These are phyloP conservation scores for Narthecium ossifragum DNA, from an alignment of 106 monocot species.

Conservation along the genomic window DNA sequence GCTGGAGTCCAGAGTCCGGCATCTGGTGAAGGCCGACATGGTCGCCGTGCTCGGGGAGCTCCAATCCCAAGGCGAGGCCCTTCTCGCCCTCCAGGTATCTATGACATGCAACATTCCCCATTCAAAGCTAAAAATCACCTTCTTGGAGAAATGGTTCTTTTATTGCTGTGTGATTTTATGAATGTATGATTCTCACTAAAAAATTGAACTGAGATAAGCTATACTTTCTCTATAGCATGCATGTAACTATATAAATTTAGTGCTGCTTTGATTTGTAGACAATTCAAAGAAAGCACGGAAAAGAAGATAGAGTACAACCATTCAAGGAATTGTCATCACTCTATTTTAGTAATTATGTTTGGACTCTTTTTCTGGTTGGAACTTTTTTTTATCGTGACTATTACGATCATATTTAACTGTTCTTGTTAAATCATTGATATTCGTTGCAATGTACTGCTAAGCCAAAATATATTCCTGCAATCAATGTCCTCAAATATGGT, in stretches of 20 bases:
- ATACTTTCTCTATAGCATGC: no score
- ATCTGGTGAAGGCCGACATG: conserved; percentile 75
- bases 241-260: no score
- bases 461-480: background rate
- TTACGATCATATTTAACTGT: background rate
- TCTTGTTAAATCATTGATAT: background rate
- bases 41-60: conserved; percentile 75
- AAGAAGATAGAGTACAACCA: no score
- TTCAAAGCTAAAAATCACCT: no score
- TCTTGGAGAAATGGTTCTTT: no score
- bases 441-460: background rate
- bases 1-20: conserved; percentile 54
- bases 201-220: no score
- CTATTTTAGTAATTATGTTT: background rate
- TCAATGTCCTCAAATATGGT: conserved; percentile 8
- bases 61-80: conserved; percentile 44
- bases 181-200: no score
- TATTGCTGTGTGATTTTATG: no score
- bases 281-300: no score
- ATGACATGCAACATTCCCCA: no score
- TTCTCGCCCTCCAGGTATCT: conserved; percentile 79
- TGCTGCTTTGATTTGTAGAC: no score
- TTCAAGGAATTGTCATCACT: background rate
- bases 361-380: background rate
- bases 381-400: background rate